Conservation (phyloP, 805 yeast species). For the Metschnikowia vanudenii region DNA sequence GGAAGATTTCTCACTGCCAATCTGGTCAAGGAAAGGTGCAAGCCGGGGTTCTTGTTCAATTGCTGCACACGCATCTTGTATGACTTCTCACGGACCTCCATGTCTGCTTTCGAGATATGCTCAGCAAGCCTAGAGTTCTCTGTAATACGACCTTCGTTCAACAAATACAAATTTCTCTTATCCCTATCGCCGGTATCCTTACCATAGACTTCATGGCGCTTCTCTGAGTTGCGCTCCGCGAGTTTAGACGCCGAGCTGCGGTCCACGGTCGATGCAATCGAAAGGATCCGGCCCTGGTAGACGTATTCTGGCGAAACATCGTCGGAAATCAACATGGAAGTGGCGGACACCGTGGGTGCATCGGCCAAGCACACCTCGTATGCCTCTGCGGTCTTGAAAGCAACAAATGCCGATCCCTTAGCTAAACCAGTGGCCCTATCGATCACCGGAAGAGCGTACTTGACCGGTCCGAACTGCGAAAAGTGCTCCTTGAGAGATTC, state of each 20-base stretch:
- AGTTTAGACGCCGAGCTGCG: slow-evolving; percentile 76
- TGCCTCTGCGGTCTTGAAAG: slow-evolving; percentile 62
- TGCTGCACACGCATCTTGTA: slow-evolving; percentile 84
- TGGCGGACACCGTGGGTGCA: slow-evolving; percentile 69
- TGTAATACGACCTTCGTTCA: slow-evolving; percentile 92
- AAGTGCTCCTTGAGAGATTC: slow-evolving; percentile 80
- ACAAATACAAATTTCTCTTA: slow-evolving; percentile 75
- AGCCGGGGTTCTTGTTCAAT: slow-evolving; percentile 82
- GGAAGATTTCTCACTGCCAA: slow-evolving; percentile 93
- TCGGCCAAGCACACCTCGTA: slow-evolving; percentile 65
- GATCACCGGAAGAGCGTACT: slow-evolving; percentile 89
- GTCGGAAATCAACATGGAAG: slow-evolving; percentile 80
- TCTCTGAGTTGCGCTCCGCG: slow-evolving; percentile 68
- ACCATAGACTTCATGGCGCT: slow-evolving; percentile 75
- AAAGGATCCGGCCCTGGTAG: slow-evolving; percentile 86
- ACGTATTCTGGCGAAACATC: slow-evolving; percentile 89
- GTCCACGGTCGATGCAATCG: slow-evolving; percentile 82
- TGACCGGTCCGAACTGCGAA: slow-evolving; percentile 76
- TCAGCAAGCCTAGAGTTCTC: slow-evolving; percentile 76
- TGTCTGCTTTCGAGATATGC: slow-evolving; percentile 63
- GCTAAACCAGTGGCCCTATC: slow-evolving; percentile 85
- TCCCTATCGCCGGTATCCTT: slow-evolving; percentile 79
- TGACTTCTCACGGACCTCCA: slow-evolving; percentile 86
- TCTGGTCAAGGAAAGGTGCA: slow-evolving; percentile 92
- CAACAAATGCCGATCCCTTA: slow-evolving; percentile 93